phyloP scores from a whole-genome alignment of 495 filamentous ascomycete genomes.

The Hypoxylon cercidicola region DNA sequence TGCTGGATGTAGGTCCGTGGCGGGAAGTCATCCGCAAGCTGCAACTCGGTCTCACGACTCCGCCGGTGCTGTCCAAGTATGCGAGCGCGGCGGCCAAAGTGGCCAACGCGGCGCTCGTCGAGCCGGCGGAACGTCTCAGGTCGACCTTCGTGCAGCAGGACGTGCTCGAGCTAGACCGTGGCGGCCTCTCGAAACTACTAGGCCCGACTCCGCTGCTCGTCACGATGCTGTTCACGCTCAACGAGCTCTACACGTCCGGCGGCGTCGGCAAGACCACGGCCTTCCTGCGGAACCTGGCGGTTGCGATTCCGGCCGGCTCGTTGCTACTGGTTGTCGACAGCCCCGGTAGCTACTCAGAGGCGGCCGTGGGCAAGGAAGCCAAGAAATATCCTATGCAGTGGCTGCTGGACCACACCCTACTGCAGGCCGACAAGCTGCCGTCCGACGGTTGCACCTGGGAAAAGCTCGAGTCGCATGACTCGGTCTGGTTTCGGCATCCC shows the following conservation, averaged over 20 bases:
- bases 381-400: constrained; percentile 93
- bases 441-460: constrained; percentile 67
- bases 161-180: constrained; percentile 63
- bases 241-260: constrained; percentile 84
- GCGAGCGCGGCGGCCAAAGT: constrained; percentile 62
- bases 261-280: constrained; percentile 78
- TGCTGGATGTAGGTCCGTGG: constrained; percentile 88
- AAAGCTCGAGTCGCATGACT: constrained; percentile 76
- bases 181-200: constrained; percentile 54
- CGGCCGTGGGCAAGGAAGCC: constrained; percentile 68
- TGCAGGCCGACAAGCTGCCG: constrained; percentile 49
- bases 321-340: constrained; percentile 90
- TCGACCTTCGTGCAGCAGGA: constrained; percentile 69
- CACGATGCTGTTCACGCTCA: constrained; percentile 94
- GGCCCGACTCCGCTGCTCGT: constrained; percentile 62
- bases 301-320: constrained; percentile 63
- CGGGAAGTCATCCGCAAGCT: constrained; percentile 66
- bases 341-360: constrained; percentile 88
- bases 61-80: constrained; percentile 63
- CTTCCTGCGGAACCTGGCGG: constrained; percentile 74
- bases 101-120: constrained; percentile 56
- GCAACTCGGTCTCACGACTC: constrained; percentile 52
- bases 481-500: constrained; percentile 83
- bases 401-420: constrained; percentile 84
- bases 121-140: constrained; percentile 45